Evolutionary conservation across 1,284 basidiomycete species (phyloP), one percentile per base, ranked within the genome.

Genomic region (Caloboletus firmus): DNA sequence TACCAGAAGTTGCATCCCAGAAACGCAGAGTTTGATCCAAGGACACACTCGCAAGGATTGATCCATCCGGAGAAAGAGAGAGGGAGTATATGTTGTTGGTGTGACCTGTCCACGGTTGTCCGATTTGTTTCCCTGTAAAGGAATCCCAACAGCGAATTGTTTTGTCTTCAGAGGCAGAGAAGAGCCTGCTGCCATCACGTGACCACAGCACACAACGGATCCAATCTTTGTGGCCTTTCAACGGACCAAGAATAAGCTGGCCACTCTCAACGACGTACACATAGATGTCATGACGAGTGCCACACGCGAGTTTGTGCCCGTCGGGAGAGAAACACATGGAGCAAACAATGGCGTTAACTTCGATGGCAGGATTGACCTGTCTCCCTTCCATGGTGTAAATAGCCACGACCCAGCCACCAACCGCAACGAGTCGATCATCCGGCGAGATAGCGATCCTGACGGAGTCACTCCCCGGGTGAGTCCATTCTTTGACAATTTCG

Each of bases 91-190:
- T n/a, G n/a, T n/a, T n/a, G n/a, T n/a, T n/a, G n/a, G 26, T 26
- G 26, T 26, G 26, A 26, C 26, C 26, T 26, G 26, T 26, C 26
- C 26, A 26, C n/a, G n/a, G n/a, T n/a, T n/a, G n/a, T n/a, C n/a
- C n/a, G n/a, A n/a, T n/a, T n/a, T n/a, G n/a, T n/a, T 51, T 30
- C 9, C 57, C 62, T 8, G 51, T 26, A 17, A 28, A 13, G 11
- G 40, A 36, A 18, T 52, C 45, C 63, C 59, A 64, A 26, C 52
- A 48, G 24, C 40, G 18, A 37, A 66, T 51, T 1, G 41, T 39
- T 4, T 10, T 8, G 28, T 58, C 42, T 1, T 3, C 0, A 0
- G 37, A 40, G 4, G n/a, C 13, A 12, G 36, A 53, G 20, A 35
- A 46, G 22, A 54, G 26, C n/a, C 4, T 35, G 26, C 13, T 32